Conservation (phyloP, 2,329 filamentous ascomycete genomes). For the Diaporthe destruens region DNA sequence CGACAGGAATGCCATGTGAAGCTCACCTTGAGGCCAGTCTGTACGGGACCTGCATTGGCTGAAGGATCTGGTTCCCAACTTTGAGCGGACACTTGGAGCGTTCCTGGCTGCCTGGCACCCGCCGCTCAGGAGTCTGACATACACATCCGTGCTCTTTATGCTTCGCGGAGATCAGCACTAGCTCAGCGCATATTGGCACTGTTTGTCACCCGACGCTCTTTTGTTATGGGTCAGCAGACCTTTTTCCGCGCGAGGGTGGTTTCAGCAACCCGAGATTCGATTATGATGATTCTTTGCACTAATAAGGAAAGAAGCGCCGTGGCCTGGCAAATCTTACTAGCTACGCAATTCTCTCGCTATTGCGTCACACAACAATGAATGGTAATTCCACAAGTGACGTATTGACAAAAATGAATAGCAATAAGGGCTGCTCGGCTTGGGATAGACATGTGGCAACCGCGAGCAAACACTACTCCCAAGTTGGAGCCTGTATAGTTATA, state of each 20-base stretch:
- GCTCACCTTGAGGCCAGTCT: neutral
- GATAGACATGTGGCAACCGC: no score
- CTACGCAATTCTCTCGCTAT: neutral
- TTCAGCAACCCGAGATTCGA: neutral
- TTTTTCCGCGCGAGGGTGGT: neutral
- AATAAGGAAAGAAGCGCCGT: no score
- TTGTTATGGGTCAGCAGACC: neutral
- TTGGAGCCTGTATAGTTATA: no score
- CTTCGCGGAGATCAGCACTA: neutral
- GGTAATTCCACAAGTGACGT: no score
- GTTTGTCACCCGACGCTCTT: neutral
- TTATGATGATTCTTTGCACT: neutral
- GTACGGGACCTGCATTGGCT: neutral
- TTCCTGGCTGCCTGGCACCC: conserved; percentile 4
- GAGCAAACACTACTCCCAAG: no score
- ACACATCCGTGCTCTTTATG: neutral
- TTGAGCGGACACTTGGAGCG: neutral
- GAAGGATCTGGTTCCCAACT: conserved; percentile 1
- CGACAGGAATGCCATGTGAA: no score
- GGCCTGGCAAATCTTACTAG: neutral
- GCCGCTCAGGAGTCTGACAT: conserved; percentile 14
- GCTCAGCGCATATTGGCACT: neutral
- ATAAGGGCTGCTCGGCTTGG: no score
- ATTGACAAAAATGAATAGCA: no score
- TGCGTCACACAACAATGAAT: no score